phyloP scores from a whole-genome alignment of 148 eudicot genomes.

The Simmondsia chinensis region DNA sequence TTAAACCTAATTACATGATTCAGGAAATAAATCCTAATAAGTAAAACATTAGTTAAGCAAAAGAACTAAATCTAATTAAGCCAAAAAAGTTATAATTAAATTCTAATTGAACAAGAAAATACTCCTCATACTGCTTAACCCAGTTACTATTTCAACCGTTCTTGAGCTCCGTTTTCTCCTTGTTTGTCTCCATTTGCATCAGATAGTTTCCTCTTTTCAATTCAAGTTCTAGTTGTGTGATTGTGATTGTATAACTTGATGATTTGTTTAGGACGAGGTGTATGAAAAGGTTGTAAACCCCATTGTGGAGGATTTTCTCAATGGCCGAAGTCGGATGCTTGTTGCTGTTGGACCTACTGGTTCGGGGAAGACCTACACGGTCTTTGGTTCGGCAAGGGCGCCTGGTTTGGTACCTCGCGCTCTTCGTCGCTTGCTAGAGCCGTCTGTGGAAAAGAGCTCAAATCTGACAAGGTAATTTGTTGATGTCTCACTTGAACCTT shows the following conservation, averaged over 20 bases:
- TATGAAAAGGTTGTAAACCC: slow-evolving; percentile 63
- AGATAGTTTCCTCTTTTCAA: no score
- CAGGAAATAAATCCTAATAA: no score
- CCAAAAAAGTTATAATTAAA: no score
- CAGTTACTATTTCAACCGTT: no score
- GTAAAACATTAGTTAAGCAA: no score
- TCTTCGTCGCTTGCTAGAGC: slow-evolving; percentile 39
- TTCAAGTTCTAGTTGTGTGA: background rate
- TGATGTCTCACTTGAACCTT: background rate
- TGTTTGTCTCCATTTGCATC: no score
- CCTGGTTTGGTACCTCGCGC: slow-evolving; percentile 94
- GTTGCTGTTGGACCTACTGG: slow-evolving; percentile 95
- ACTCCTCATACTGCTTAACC: no score
- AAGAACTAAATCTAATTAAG: no score
- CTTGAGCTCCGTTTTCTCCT: no score
- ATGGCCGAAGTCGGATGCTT: slow-evolving; percentile 68
- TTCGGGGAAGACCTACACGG: slow-evolving; percentile 87
- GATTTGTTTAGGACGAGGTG: slow-evolving; percentile 60
- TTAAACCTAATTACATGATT: no score
- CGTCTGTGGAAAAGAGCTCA: slow-evolving; percentile 5
- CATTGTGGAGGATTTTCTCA: slow-evolving; percentile 57
- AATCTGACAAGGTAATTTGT: slow-evolving; percentile 25
- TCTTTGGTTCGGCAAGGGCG: slow-evolving; percentile 64
- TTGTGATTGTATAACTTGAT: background rate
- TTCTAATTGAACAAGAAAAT: no score